phyloP scores from a whole-genome alignment of 2,329 filamentous ascomycete genomes.

The Fusarium sp. region DNA sequence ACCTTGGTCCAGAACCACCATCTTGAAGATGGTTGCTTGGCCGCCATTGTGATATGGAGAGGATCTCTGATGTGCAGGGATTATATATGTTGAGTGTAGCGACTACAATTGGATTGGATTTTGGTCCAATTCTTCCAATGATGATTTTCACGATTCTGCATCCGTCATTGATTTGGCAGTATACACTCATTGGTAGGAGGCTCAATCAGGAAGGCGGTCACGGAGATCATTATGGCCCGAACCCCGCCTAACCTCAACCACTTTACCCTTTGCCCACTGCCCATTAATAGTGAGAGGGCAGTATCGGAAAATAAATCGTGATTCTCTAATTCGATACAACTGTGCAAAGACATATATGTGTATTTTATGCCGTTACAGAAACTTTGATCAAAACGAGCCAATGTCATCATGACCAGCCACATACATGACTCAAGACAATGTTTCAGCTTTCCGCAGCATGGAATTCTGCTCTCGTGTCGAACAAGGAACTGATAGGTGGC shows the following conservation, averaged over 20 bases:
- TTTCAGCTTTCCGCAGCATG: conserved; percentile 34
- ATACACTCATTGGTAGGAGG: conserved; percentile 28
- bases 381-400: neutral
- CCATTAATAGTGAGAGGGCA: neutral
- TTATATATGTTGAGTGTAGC: neutral
- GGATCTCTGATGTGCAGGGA: neutral
- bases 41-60: conserved; percentile 46
- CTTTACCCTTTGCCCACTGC: too few relatives aligned
- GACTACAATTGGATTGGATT: conserved; percentile 7
- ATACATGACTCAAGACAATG: conserved; percentile 18
- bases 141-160: conserved; percentile 48
- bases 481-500: conserved; percentile 31
- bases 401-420: conserved; percentile 1
- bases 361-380: neutral
- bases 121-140: conserved; percentile 43
- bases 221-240: conserved; percentile 35
- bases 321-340: neutral
- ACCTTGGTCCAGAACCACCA: conserved; percentile 77
- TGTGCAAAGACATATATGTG: neutral
- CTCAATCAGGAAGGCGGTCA: conserved; percentile 45
- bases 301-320: neutral
- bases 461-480: conserved; percentile 14
- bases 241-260: neutral
- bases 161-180: conserved; percentile 52
- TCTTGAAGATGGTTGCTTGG: conserved; percentile 63